Conservation (phyloP, 768 basidiomycete genomes). For the Serendipita indica region DNA sequence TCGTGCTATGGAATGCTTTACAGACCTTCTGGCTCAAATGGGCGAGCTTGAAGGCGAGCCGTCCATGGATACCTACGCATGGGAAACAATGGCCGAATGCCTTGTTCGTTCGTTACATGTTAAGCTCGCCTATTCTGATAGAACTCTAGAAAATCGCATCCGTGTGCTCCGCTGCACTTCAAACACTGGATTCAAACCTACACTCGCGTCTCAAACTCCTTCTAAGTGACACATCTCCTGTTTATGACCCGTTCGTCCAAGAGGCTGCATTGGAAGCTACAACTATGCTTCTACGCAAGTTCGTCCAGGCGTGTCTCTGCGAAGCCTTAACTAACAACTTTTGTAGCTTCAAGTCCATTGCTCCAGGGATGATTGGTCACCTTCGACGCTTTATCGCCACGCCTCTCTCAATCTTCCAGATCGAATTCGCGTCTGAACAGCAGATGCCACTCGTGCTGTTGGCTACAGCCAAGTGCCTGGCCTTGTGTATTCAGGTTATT, state of each 20-base stretch:
- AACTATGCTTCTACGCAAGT: conserved; percentile 75
- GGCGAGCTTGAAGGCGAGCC: conserved; percentile 73
- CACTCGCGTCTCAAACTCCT: conserved; percentile 56
- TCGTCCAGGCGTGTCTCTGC: conserved; percentile 15
- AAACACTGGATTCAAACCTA: conserved; percentile 51
- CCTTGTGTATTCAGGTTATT: conserved; percentile 70
- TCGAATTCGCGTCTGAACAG: conserved; percentile 58
- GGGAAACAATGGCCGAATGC: conserved; percentile 86
- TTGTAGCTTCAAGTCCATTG: conserved; percentile 65
- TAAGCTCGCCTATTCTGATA: background rate
- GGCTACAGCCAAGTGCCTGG: conserved; percentile 81
- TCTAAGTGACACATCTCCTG: conserved; percentile 65
- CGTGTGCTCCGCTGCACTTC: conserved; percentile 59
- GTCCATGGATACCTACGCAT: conserved; percentile 72
- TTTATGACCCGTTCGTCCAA: conserved; percentile 71
- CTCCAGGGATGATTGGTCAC: conserved; percentile 55
- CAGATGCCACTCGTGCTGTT: conserved; percentile 63
- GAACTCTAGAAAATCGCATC: conserved; percentile 65
- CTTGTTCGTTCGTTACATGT: conserved; percentile 36
- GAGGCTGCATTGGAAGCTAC: conserved; percentile 81
- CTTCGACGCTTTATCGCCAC: conserved; percentile 80
- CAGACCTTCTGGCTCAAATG: conserved; percentile 61
- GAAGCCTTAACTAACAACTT: background rate
- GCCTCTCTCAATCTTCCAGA: conserved; percentile 76
- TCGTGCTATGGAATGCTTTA: conserved; percentile 61